Conservation (phyloP, 345 rosid species). For the Hibiscus syriacus region DNA sequence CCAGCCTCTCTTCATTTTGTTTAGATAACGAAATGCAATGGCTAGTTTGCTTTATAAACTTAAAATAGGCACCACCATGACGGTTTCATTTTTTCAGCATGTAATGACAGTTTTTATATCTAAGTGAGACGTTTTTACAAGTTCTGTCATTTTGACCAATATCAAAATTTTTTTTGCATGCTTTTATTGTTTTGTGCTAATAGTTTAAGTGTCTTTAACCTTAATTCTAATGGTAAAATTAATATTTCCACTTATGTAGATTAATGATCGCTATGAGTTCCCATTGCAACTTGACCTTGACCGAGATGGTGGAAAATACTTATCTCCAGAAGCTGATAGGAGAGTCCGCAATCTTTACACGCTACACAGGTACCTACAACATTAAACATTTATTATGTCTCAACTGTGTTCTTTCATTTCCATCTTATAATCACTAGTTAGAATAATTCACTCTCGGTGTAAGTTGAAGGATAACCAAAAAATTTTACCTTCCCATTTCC, state of each 20-base stretch:
- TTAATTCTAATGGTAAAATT: background rate
- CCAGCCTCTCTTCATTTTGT: background rate
- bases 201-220: background rate
- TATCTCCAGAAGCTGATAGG: conserved; percentile 89
- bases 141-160: background rate
- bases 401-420: background rate
- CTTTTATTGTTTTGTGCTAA: background rate
- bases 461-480: background rate
- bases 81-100: background rate
- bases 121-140: background rate
- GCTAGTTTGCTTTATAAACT: background rate
- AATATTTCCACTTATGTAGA: conserved; percentile 32
- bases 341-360: conserved; percentile 88
- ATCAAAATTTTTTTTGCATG: background rate
- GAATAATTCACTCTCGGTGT: background rate
- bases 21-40: background rate
- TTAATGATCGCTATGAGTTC: conserved; percentile 93
- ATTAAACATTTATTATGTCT: background rate
- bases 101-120: background rate
- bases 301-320: conserved; percentile 68
- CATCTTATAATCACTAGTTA: background rate
- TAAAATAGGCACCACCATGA: background rate
- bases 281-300: conserved; percentile 98
- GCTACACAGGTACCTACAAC: conserved; percentile 56
- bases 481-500: background rate